Evolutionary conservation across 805 yeast genomes (phyloP), one percentile per base, ranked within the genome.

Genomic region (Middelhovenomyces tepae): DNA sequence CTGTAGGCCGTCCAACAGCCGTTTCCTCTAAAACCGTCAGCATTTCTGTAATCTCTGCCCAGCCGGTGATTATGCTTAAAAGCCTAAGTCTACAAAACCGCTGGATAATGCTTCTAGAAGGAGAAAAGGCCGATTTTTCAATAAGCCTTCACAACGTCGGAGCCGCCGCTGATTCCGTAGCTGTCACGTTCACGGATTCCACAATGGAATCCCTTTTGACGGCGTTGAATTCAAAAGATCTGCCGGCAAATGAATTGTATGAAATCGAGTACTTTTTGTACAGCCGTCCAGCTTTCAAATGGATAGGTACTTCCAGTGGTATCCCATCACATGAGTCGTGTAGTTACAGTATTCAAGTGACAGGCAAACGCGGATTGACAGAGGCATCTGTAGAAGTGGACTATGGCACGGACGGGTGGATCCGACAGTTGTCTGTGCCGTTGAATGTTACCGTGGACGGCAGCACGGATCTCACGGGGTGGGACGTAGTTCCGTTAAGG

Each of bases 51-150:
- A 51, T 66, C 14, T 56, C 64, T 36, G 46, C 67, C 0, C 86
- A 84, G 45, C 94, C 95, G 1, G 55, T 67, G 4, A 55, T 84
- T 20, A 64, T 71, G 2, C 48, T 78, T 9, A 56, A 69, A 1
- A 64, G 69, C 26, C 57, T 70, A 5, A 68, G 73, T 45, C 63
- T 78, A 9, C 65, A 70, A 14, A 77, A 75, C 44, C 73, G 74
- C 3, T 77, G 83, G 75, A 47, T 78, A 3, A 78, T 83, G 84
- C 55, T 84, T 10, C 55, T 85, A 8, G 94, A 84, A 49, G 95
- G 95, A 6, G 91, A 85, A 45, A 59, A 62, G 25, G 65, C 63
- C 32, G 42, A 50, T 1, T 71, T 81, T 38, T 57, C 64, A 1
- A 52, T 83, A 4, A 51, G 56, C 1, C 54, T 85, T 20, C 65